phyloP scores from a whole-genome alignment of 2,329 filamentous ascomycete species.

The Neoascochyta sp. region DNA sequence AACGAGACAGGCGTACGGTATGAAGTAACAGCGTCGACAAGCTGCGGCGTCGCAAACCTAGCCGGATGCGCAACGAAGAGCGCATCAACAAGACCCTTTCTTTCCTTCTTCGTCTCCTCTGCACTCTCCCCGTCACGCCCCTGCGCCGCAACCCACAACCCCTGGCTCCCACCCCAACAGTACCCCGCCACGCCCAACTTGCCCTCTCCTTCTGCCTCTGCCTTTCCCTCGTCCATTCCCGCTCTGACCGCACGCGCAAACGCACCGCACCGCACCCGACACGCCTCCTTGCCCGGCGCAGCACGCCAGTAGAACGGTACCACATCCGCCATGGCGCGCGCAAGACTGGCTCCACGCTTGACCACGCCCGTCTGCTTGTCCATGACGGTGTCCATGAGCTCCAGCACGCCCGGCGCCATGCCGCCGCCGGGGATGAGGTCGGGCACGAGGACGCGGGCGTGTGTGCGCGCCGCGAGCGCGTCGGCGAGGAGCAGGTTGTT shows the following conservation, averaged over 20 bases:
- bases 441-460: constrained; percentile 17
- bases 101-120: no score
- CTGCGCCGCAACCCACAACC: constrained; percentile 1
- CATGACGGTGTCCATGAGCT: constrained; percentile 8
- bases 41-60: constrained; percentile 3
- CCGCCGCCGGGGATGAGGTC: constrained; percentile 22
- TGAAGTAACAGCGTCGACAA: constrained; percentile 10
- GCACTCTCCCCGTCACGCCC: not conserved
- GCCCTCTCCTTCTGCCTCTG: no score
- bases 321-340: constrained; percentile 3
- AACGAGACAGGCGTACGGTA: constrained; percentile 18
- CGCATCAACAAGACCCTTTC: constrained; percentile 14
- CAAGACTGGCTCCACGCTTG: constrained; percentile 1
- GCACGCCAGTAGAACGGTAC: constrained; percentile 11
- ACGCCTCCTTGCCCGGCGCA: constrained; percentile 2
- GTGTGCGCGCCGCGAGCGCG: constrained; percentile 13
- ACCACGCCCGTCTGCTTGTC: constrained; percentile 3
- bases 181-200: constrained; percentile 17
- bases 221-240: constrained; percentile 3
- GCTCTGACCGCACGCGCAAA: constrained; percentile 9
- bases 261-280: constrained; percentile 1
- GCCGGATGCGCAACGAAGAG: constrained; percentile 20
- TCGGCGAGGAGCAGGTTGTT: constrained; percentile 28
- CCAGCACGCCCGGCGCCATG: constrained; percentile 7
- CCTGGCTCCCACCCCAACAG: constrained; percentile 24